These are phyloP conservation scores for Neurospora sp. DNA, from an alignment of 495 filamentous ascomycete genomes.

Conservation along the genomic window DNA sequence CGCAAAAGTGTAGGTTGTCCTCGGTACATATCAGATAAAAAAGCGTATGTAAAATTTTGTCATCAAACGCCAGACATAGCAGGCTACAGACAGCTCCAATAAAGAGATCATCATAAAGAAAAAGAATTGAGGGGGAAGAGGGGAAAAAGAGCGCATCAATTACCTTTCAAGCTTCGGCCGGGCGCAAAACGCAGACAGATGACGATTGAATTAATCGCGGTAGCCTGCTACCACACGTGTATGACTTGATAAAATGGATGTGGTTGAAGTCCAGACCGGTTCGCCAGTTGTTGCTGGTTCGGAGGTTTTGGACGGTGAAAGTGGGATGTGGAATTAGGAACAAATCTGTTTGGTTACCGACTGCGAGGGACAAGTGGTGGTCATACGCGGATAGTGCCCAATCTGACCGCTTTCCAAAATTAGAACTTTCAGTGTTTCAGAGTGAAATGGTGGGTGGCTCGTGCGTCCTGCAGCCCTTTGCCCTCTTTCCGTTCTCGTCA, in stretches of 20 bases:
- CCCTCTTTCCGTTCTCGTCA: constrained; percentile 2
- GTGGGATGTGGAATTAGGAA: not conserved
- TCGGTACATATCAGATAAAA: constrained; percentile 30
- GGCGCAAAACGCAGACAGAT: not conserved
- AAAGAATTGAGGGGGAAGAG: not conserved
- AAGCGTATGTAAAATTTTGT: constrained; percentile 44
- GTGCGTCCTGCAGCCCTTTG: not conserved
- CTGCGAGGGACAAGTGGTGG: not conserved
- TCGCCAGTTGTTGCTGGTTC: not conserved
- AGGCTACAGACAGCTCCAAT: constrained; percentile 98
- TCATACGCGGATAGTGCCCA: not conserved
- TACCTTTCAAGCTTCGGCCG: not conserved
- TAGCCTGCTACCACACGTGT: not conserved
- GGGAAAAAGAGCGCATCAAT: not conserved
- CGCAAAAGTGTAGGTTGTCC: not conserved
- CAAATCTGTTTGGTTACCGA: not conserved
- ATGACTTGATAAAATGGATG: not conserved
- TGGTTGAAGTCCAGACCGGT: not conserved
- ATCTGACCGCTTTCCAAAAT: not conserved
- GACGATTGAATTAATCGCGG: not conserved
- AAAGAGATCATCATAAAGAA: constrained; percentile 44
- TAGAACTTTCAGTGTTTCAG: not conserved
- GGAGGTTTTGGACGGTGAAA: not conserved
- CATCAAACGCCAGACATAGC: constrained; percentile 35
- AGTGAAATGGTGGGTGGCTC: not conserved